Evolutionary conservation across 805 yeast genomes (phyloP), one percentile per base, ranked within the genome.

Genomic region (Pichia paraexigua): DNA sequence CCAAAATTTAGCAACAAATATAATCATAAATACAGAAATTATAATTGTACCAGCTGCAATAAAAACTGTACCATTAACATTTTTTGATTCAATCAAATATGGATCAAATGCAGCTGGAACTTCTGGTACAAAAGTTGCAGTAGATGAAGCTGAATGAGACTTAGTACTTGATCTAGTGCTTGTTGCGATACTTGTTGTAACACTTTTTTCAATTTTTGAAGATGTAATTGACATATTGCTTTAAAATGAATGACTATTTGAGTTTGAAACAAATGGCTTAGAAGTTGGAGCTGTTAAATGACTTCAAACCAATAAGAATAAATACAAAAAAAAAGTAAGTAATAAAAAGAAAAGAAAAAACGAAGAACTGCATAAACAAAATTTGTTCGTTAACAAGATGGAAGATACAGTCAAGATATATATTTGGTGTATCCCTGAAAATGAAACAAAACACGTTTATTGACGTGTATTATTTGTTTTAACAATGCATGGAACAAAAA

Each of bases 41-140:
- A 74, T 46, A 9, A 72, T 58, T 0, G 67, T 63, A 6, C 77
- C 79, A 8, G 72, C 63, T 5, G 72, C 62, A 35, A 76, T 71
- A 60, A 76, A 76, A 21, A 76, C 71, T 15, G 76, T 59, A 22
- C 73, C 72, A 18, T 63, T 59, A 2, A 72, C 68, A 43, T 68
- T 57, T 9, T 53, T 42, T 7, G 66, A 49, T 21, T 49, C 47
- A 9, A 51, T 48, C 11, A 73, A 60, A 52, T 57, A 72, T 11
- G 77, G 77, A 46, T 71, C 52, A 8, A 35, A 15, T 2, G 24
- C 49, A 5, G 56, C 48, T 11, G 68, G 64, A 13, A 63, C 56
- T 2, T 52, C 44, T 8, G 42, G 43, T 9, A 42, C 43, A 25
- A 24, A 43, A 11, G 41, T 25, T 35, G 30, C 32, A 9, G 7